These are phyloP conservation scores for Paracorniculantispora psalliotae DNA, from an alignment of 2,329 filamentous ascomycete species.

Conservation along the genomic window DNA sequence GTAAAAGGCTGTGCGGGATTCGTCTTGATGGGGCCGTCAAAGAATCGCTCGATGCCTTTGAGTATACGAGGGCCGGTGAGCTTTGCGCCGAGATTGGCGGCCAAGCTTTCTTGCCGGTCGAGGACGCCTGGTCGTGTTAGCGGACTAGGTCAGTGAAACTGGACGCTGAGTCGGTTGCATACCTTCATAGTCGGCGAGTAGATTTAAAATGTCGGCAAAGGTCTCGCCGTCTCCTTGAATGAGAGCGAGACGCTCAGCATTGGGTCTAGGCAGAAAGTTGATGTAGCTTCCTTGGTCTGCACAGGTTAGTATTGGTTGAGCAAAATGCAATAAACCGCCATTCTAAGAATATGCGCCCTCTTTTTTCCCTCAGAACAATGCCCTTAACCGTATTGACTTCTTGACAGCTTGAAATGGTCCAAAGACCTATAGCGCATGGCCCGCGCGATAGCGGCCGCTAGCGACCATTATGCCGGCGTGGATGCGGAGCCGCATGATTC, in stretches of 20 bases:
- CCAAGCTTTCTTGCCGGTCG: constrained; percentile 80
- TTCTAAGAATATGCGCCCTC: not conserved
- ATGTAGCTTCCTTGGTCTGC: constrained; percentile 32
- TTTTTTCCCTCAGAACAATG: no score
- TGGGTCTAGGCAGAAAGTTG: constrained; percentile 48
- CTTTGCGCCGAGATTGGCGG: constrained; percentile 77
- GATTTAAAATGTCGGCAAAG: constrained; percentile 65
- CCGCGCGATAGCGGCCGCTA: not conserved
- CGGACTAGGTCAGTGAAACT: constrained; percentile 15
- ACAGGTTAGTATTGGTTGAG: not conserved
- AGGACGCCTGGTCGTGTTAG: constrained; percentile 56
- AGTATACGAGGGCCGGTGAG: constrained; percentile 77
- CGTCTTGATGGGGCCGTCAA: constrained; percentile 69
- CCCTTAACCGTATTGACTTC: no score
- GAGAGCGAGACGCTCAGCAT: constrained; percentile 41
- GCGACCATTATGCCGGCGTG: not conserved
- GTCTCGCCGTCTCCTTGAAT: constrained; percentile 57
- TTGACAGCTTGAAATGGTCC: not conserved
- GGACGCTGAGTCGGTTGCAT: constrained; percentile 2
- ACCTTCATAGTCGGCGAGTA: constrained; percentile 76
- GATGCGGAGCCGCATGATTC: constrained; percentile 3
- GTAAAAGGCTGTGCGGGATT: constrained; percentile 51
- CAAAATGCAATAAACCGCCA: not conserved
- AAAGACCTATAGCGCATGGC: not conserved
- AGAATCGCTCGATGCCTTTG: constrained; percentile 80